phyloP scores from a whole-genome alignment of 2,329 filamentous ascomycete species.

The Alternaria sp. region DNA sequence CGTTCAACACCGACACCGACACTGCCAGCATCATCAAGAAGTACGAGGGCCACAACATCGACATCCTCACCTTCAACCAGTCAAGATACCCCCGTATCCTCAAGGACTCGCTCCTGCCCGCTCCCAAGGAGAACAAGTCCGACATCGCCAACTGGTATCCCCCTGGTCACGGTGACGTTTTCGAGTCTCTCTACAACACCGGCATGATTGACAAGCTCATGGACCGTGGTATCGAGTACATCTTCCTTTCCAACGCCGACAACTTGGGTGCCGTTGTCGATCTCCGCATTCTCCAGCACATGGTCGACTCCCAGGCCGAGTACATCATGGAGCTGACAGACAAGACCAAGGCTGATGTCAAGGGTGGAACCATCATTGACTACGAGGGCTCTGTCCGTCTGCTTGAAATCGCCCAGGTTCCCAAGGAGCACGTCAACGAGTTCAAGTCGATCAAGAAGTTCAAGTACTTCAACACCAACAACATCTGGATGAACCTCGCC shows the following conservation, averaged over 20 bases:
- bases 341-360: conserved; percentile 99
- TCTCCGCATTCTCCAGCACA: conserved; percentile 97
- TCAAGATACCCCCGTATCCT: conserved; percentile 96
- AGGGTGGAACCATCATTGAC: conserved; percentile 99
- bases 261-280: conserved; percentile 98
- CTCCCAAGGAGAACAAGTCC: conserved; percentile 86
- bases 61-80: conserved; percentile 99
- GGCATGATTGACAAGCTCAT: conserved; percentile 96
- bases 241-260: conserved; percentile 99
- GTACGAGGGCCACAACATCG: conserved; percentile 99
- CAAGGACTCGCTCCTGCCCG: conserved; percentile 97
- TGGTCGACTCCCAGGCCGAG: conserved; percentile 95
- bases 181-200: conserved; percentile 99
- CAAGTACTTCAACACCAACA: conserved; percentile 99
- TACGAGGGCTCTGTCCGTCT: conserved; percentile 97
- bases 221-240: conserved; percentile 91
- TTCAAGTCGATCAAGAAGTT: conserved; percentile 99
- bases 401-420: conserved; percentile 97
- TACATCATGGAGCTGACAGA: conserved; percentile 99
- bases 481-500: conserved; percentile 99
- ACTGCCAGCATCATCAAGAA: conserved; percentile 99
- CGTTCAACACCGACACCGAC: conserved; percentile 99
- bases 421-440: conserved; percentile 99
- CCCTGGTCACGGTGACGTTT: conserved; percentile 98
- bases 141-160: conserved; percentile 98